These are phyloP conservation scores for Vigna mungo DNA, from an alignment of 306 rosid genomes.

Conservation along the genomic window DNA sequence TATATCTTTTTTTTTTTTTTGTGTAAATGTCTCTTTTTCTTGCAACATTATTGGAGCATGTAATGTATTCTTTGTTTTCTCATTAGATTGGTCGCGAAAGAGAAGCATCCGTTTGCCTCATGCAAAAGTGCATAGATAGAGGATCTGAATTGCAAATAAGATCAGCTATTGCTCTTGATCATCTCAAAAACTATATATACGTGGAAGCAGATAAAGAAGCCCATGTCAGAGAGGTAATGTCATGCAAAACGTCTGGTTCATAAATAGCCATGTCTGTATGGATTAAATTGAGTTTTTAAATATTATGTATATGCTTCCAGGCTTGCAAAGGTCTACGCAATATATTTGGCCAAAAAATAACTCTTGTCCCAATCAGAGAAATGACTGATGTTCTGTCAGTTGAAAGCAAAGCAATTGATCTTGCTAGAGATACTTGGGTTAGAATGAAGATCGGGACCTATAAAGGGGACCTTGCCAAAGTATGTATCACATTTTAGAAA, in stretches of 20 bases:
- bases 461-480: constrained; percentile 96
- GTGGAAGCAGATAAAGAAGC: constrained; percentile 99
- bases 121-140: constrained; percentile 95
- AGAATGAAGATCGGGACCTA: constrained; percentile 96
- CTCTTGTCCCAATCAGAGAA: constrained; percentile 92
- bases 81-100: constrained; percentile 88
- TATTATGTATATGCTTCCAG: constrained; percentile 56
- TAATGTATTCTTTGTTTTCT: constrained; percentile 28
- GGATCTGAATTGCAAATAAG: constrained; percentile 92
- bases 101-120: constrained; percentile 86
- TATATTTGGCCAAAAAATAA: constrained; percentile 69
- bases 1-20: constrained; percentile 8
- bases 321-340: constrained; percentile 95
- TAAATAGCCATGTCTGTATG: constrained; percentile 2
- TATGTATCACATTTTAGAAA: constrained; percentile 42
- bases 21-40: not conserved
- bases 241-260: constrained; percentile 20
- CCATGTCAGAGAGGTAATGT: constrained; percentile 90
- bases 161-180: constrained; percentile 93
- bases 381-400: constrained; percentile 98
- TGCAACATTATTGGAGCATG: constrained; percentile 7
- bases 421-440: constrained; percentile 97
- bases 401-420: constrained; percentile 95
- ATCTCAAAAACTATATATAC: constrained; percentile 84
- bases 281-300: constrained; percentile 20